Percentiles rank a stretch among this genome's conserved stretches.
Evolutionary conservation across 2,329 filamentous ascomycete species (phyloP).

Genomic region (Fusarium pseudoanthophilum): DNA sequence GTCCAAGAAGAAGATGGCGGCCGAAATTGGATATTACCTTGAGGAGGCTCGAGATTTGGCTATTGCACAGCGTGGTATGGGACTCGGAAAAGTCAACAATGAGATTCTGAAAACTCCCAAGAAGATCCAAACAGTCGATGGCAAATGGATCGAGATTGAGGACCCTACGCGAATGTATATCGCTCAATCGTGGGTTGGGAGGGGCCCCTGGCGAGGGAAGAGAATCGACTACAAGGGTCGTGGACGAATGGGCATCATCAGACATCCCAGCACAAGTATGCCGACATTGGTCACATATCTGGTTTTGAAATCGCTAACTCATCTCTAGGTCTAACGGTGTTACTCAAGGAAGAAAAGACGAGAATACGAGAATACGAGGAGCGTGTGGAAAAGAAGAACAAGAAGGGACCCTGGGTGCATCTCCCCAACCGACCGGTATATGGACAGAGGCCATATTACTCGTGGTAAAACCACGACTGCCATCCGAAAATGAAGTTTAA

Average conservation of each 20-base stretch:
- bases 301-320: constrained; percentile 28
- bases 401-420: constrained; percentile 85
- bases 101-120: constrained; percentile 51
- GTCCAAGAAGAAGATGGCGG: constrained; percentile 90
- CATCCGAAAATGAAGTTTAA: neutral
- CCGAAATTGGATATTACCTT: constrained; percentile 81
- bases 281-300: constrained; percentile 41
- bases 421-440: constrained; percentile 87
- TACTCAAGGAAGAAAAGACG: constrained; percentile 95
- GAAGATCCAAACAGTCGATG: constrained; percentile 78
- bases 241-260: constrained; percentile 74
- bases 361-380: constrained; percentile 84
- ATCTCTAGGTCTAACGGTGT: constrained; percentile 73
- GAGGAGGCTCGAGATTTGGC: constrained; percentile 85
- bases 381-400: constrained; percentile 77
- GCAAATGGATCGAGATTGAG: constrained; percentile 74
- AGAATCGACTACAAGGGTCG: constrained; percentile 78
- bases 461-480: constrained; percentile 71
- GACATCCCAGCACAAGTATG: constrained; percentile 79
- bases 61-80: constrained; percentile 85
- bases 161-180: constrained; percentile 90
- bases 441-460: constrained; percentile 88
- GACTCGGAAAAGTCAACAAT: constrained; percentile 64
- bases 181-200: constrained; percentile 91
- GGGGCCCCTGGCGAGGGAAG: constrained; percentile 69